Evolutionary conservation across 2,329 filamentous ascomycete species (phyloP).

Genomic region (Fusarium solani-melongenae): DNA sequence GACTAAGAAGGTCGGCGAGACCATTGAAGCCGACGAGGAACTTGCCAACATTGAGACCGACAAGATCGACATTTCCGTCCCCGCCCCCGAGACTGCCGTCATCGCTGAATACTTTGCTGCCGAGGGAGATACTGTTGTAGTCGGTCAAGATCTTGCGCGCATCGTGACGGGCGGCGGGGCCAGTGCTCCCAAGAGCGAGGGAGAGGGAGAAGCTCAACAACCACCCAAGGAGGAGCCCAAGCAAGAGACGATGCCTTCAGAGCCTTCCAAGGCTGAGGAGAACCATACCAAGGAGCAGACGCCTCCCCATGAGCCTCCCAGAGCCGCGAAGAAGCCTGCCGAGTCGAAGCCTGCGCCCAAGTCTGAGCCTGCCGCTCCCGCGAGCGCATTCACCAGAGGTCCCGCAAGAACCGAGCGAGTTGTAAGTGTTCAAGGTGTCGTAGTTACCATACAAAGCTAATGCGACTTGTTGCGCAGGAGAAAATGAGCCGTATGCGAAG

Average conservation of each 20-base stretch:
- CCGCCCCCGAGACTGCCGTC: slow-evolving; percentile 39
- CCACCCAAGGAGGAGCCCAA: slow-evolving; percentile 31
- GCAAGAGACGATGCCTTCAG: slow-evolving; percentile 22
- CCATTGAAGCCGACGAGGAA: slow-evolving; percentile 46
- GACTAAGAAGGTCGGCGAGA: slow-evolving; percentile 45
- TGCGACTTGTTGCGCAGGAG: slow-evolving; percentile 26
- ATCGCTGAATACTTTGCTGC: slow-evolving; percentile 46
- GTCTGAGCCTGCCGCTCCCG: slow-evolving; percentile 6
- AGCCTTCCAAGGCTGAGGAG: slow-evolving; percentile 28
- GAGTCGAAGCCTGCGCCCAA: slow-evolving; percentile 32
- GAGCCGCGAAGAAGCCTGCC: slow-evolving; percentile 28
- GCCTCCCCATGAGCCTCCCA: slow-evolving; percentile 24
- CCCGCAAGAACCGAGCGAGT: slow-evolving; percentile 33
- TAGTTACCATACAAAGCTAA: not conserved
- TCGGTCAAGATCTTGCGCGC: slow-evolving; percentile 46
- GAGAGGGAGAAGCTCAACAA: slow-evolving; percentile 32
- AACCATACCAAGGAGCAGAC: slow-evolving; percentile 21
- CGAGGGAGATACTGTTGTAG: slow-evolving; percentile 48
- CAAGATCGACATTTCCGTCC: slow-evolving; percentile 49
- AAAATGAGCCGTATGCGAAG: slow-evolving; percentile 76
- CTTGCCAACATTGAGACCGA: slow-evolving; percentile 49
- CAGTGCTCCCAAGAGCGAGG: slow-evolving; percentile 28
- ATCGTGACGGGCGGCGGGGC: slow-evolving; percentile 43
- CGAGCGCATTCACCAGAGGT: slow-evolving; percentile 14
- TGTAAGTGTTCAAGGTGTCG: slow-evolving; percentile 8